Conservation (phyloP, 192 early-diverging fungal species). For the Umbelopsis ramanniana region DNA sequence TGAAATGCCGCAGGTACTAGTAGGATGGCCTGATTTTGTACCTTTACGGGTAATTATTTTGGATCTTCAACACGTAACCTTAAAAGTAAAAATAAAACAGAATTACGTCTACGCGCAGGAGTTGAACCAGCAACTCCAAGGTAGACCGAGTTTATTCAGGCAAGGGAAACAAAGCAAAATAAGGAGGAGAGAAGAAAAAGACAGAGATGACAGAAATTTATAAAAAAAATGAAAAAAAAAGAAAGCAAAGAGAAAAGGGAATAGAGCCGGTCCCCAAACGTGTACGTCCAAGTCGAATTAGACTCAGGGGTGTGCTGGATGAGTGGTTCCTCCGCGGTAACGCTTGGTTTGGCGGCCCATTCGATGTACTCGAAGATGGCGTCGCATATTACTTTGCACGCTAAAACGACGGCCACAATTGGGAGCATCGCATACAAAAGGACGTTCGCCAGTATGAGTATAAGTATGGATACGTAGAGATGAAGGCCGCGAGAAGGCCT, state of each 20-base stretch:
- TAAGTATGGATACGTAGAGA: constrained; percentile 64
- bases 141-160: not conserved
- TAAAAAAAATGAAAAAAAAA: not conserved
- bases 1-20: too few relatives aligned
- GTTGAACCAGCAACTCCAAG: constrained; percentile 19
- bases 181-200: not conserved
- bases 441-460: constrained; percentile 65
- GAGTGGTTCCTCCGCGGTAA: constrained; percentile 46
- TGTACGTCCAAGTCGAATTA: not conserved
- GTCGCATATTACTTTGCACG: constrained; percentile 40
- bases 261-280: too few relatives aligned
- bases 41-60: not conserved
- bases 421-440: constrained; percentile 55
- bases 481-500: constrained; percentile 61
- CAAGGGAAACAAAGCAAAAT: constrained; percentile 3
- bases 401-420: constrained; percentile 38
- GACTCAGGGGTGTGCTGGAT: constrained; percentile 29
- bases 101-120: not conserved
- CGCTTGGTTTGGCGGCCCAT: constrained; percentile 43
- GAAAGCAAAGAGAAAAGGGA: constrained; percentile 4
- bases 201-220: not conserved
- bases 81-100: not conserved
- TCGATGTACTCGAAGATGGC: constrained; percentile 39
- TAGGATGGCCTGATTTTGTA: not conserved
- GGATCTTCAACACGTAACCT: constrained; percentile 4